Percentiles rank a stretch among this genome's conserved stretches.
Conservation (phyloP, 2,329 filamentous ascomycete species). For the Xylariaceae sp. region DNA sequence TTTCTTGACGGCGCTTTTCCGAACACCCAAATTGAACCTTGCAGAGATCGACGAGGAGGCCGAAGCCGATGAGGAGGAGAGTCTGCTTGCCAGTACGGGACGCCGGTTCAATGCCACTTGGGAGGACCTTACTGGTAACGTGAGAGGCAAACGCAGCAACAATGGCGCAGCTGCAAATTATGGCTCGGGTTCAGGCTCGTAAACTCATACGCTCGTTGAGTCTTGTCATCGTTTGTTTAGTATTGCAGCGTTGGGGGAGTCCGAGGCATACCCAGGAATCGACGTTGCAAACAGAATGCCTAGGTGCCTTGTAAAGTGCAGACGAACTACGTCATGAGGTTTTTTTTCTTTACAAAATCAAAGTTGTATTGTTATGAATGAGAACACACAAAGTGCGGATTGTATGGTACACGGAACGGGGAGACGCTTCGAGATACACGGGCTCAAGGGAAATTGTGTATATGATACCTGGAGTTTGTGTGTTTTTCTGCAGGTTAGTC, state of each 20-base stretch:
- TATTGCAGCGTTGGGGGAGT: too few species aligned
- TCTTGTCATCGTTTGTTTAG: too few species aligned
- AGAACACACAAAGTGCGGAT: too few species aligned
- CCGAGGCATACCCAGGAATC: too few species aligned
- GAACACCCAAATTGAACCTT: slow-evolving; percentile 73
- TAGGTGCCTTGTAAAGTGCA: not conserved
- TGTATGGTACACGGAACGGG: too few species aligned
- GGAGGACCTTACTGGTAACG: slow-evolving; percentile 73
- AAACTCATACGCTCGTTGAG: not conserved
- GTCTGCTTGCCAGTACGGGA: slow-evolving; percentile 78
- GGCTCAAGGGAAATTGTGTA: too few species aligned
- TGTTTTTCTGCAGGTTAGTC: too few species aligned
- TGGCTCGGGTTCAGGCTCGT: slow-evolving; percentile 9
- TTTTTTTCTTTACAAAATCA: not conserved
- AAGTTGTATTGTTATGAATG: too few species aligned
- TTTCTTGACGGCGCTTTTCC: slow-evolving; percentile 75
- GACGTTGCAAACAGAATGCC: too few species aligned
- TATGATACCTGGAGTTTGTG: too few species aligned
- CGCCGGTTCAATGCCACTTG: slow-evolving; percentile 81
- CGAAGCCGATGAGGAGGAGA: slow-evolving; percentile 90
- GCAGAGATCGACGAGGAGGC: slow-evolving; percentile 82
- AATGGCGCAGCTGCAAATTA: slow-evolving; percentile 7
- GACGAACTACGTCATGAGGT: not conserved
- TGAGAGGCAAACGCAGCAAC: slow-evolving; percentile 15
- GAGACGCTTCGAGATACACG: too few species aligned